A percentile compares a stretch with the other conserved stretches of the same genome.
These are phyloP conservation scores for Leccinum subgranulosum DNA, from an alignment of 768 basidiomycete genomes.

Conservation along the genomic window DNA sequence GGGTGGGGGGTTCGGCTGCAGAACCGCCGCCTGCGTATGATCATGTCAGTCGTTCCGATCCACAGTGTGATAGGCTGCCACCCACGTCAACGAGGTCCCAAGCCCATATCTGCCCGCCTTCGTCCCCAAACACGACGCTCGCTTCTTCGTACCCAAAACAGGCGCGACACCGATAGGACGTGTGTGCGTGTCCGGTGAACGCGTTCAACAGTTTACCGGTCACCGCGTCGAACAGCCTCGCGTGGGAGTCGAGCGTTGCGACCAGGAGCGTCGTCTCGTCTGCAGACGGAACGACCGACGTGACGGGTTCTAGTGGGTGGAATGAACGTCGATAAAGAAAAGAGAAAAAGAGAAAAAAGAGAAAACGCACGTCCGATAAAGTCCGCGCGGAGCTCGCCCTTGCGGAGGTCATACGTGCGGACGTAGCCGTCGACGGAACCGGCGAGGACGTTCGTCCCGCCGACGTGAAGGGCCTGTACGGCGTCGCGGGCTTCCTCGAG, in stretches of 20 bases:
- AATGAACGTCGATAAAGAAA: neutral
- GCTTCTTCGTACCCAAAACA: constrained; percentile 85
- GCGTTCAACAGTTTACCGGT: constrained; percentile 85
- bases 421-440: constrained; percentile 92
- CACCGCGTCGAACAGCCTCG: constrained; percentile 80
- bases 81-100: constrained; percentile 92
- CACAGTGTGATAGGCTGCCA: neutral
- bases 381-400: constrained; percentile 86
- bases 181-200: constrained; percentile 74
- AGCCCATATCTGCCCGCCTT: constrained; percentile 82
- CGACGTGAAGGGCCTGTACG: constrained; percentile 75
- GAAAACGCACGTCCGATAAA: constrained; percentile 78
- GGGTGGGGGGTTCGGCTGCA: constrained; percentile 72
- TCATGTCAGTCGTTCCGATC: constrained; percentile 2
- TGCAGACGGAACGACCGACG: constrained; percentile 74
- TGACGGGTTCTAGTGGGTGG: constrained; percentile 70
- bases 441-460: constrained; percentile 61
- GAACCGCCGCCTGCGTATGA: constrained; percentile 56
- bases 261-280: constrained; percentile 81
- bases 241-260: constrained; percentile 77
- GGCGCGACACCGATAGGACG: constrained; percentile 73
- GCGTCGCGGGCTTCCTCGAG: constrained; percentile 88
- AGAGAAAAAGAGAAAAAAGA: neutral
- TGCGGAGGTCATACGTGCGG: constrained; percentile 92
- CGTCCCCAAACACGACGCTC: constrained; percentile 83